Evolutionary conservation across 2,329 filamentous ascomycete genomes (phyloP), one percentile per base, ranked within the genome.

Genomic region (Pseudonectria buxi): DNA sequence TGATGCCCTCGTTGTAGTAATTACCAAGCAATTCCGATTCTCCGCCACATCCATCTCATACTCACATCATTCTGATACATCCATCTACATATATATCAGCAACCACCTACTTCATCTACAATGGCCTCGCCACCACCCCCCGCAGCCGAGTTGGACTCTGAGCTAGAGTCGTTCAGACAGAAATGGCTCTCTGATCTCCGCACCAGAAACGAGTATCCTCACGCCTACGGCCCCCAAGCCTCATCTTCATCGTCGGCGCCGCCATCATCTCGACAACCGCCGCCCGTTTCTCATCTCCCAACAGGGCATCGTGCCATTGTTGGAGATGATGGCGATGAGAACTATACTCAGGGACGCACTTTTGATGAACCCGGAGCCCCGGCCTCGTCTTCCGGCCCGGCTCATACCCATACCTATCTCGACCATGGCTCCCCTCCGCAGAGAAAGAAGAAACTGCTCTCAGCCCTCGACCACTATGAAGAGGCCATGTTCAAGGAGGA

Each of bases 381-480:
- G 10, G 14, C 43, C 2, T 25, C 37, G 9, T 33, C 42, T 3
- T 33, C 36, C 9, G 24, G 18, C 9, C 5, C 24, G 16, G 33
- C 24, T 3, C 14, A 14, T n/a, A 4, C 30, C 3, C 43, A 43
- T 18, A 43, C 47, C 4, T 22, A 29, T 1, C 34, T 37, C 12
- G 43, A 43, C 39, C 11, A 22, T 5, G 43, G 38, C 11, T 30
- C 35, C 1, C 31, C 42, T 22, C 18, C 18, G 5, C 9, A 6
- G 13, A 39, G 38, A 9, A 28, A 59, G 10, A 58, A 47, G 37
- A 61, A 83, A 48, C 84, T 84, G 4, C 67, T 69, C 14, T 85
- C 89, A 10, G 92, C 92, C 1, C 64, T 98, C 12, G 92, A 96
- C 50, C 86, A 95, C 59, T 96, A 92, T 53, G 92, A 96, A 58